These are phyloP conservation scores for Goffeauzyma gilvescens DNA, from an alignment of 768 basidiomycete species.

Conservation along the genomic window DNA sequence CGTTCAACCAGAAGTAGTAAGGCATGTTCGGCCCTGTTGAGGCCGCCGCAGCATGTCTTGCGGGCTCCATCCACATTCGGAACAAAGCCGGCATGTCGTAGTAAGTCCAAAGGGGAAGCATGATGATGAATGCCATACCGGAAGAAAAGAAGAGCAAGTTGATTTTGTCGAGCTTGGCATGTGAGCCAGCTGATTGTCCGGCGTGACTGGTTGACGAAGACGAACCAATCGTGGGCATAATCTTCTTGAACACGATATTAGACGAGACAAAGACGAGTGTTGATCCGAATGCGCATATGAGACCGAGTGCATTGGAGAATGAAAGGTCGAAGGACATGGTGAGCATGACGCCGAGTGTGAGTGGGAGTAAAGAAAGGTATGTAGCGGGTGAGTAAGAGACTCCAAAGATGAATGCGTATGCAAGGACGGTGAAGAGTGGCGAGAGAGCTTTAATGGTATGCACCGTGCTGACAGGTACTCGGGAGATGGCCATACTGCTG, in stretches of 20 bases:
- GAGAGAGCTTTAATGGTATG: constrained; percentile 99
- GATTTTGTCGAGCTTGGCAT: constrained; percentile 77
- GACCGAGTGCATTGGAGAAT: constrained; percentile 60
- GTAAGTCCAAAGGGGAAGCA: constrained; percentile 89
- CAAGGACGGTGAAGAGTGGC: constrained; percentile 87
- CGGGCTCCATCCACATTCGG: constrained; percentile 32
- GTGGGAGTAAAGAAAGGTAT: constrained; percentile 79
- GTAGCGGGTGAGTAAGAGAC: constrained; percentile 84
- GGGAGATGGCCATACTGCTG: constrained; percentile 87
- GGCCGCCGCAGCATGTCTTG: background rate
- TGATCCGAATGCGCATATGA: constrained; percentile 92
- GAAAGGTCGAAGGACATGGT: constrained; percentile 86
- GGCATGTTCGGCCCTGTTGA: constrained; percentile 43
- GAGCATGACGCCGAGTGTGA: constrained; percentile 92
- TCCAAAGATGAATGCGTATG: constrained; percentile 79
- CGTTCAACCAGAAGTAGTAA: constrained; percentile 80
- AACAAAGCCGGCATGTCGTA: constrained; percentile 61
- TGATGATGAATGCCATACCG: constrained; percentile 77
- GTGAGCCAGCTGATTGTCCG: constrained; percentile 24
- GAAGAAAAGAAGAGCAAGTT: constrained; percentile 90
- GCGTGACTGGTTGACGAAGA: constrained; percentile 23
- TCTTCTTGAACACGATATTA: constrained; percentile 98
- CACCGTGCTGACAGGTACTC: constrained; percentile 90
- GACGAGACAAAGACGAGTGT: constrained; percentile 92
- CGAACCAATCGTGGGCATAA: constrained; percentile 49